Conservation (phyloP, 495 filamentous ascomycete species). For the Penicillium taxi region DNA sequence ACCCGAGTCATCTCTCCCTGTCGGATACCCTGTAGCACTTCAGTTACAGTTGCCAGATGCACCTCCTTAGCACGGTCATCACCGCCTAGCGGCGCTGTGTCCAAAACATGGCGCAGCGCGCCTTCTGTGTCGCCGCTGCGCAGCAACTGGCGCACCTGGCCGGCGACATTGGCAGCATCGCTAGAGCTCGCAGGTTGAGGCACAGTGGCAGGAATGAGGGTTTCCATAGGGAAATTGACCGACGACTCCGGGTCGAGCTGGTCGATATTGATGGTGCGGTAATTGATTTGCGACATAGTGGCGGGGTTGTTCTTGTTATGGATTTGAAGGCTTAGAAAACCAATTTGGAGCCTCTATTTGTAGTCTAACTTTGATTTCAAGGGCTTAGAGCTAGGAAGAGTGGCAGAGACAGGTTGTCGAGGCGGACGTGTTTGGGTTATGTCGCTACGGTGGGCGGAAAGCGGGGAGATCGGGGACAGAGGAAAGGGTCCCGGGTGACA, state of each 20-base stretch:
- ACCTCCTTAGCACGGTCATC: slow-evolving; percentile 74
- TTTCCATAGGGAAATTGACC: slow-evolving; percentile 75
- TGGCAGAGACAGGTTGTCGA: neutral
- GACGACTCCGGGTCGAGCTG: slow-evolving; percentile 78
- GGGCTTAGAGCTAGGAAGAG: neutral
- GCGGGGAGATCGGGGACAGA: slow-evolving; percentile 16
- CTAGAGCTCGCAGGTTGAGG: slow-evolving; percentile 54
- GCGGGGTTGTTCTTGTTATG: slow-evolving; percentile 4
- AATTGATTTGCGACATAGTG: slow-evolving; percentile 57
- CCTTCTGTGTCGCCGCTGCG: slow-evolving; percentile 78
- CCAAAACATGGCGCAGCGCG: slow-evolving; percentile 68
- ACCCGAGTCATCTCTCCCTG: slow-evolving; percentile 85
- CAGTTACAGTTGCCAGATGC: slow-evolving; percentile 71
- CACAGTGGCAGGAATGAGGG: slow-evolving; percentile 62
- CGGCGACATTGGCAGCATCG: slow-evolving; percentile 63
- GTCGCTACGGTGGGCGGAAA: slow-evolving; percentile 12
- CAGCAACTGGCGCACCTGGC: slow-evolving; percentile 77
- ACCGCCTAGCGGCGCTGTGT: slow-evolving; percentile 65
- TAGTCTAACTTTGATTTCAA: neutral
- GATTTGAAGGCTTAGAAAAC: slow-evolving; percentile 1
- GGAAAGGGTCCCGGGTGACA: slow-evolving; percentile 3
- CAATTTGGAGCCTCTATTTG: neutral
- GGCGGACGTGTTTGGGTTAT: slow-evolving; percentile 10
- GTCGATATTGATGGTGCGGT: slow-evolving; percentile 93
- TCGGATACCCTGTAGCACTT: slow-evolving; percentile 84